A percentile compares a stretch with the other conserved stretches of the same genome.
phyloP scores from a whole-genome alignment of 106 monocot genomes.

The Dioscorea alata region DNA sequence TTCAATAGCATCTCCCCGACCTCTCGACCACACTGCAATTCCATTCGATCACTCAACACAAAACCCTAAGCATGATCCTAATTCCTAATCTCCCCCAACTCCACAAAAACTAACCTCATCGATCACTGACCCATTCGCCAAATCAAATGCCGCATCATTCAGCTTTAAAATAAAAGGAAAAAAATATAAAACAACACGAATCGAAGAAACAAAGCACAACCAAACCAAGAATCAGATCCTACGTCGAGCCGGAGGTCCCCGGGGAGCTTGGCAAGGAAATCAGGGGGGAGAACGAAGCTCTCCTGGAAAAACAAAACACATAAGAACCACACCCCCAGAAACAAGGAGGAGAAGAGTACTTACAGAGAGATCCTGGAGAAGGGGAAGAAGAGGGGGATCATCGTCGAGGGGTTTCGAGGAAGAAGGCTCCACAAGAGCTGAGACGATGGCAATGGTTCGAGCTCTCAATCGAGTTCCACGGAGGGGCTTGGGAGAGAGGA shows the following conservation, averaged over 20 bases:
- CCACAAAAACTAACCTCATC: conserved; percentile 55
- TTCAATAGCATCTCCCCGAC: conserved; percentile 52
- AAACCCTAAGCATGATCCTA: neutral
- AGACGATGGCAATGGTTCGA: conserved; percentile 20
- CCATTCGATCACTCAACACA: neutral
- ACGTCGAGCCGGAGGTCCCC: conserved; percentile 87
- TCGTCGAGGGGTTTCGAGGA: conserved; percentile 38
- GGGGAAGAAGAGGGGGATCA: conserved; percentile 32
- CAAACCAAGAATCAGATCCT: conserved; percentile 1
- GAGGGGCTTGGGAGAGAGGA: conserved; percentile 7
- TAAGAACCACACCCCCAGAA: conserved; percentile 3
- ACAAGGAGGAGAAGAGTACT: neutral
- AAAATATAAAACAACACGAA: conserved; percentile 7
- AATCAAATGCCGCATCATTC: conserved; percentile 95
- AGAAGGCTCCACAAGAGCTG: conserved; percentile 53
- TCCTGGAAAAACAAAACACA: conserved; percentile 36
- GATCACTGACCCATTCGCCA: conserved; percentile 75
- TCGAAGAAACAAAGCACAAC: neutral
- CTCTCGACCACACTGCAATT: conserved; percentile 55
- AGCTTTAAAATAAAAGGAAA: conserved; percentile 24
- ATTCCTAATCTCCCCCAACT: neutral
- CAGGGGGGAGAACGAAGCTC: conserved; percentile 59
- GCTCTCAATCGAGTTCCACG: neutral
- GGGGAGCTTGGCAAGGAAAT: conserved; percentile 72
- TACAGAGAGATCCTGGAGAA: conserved; percentile 82